Base-by-base conservation (phyloP, 306 rosid genomes). In the Glycine latifolia region DNA sequence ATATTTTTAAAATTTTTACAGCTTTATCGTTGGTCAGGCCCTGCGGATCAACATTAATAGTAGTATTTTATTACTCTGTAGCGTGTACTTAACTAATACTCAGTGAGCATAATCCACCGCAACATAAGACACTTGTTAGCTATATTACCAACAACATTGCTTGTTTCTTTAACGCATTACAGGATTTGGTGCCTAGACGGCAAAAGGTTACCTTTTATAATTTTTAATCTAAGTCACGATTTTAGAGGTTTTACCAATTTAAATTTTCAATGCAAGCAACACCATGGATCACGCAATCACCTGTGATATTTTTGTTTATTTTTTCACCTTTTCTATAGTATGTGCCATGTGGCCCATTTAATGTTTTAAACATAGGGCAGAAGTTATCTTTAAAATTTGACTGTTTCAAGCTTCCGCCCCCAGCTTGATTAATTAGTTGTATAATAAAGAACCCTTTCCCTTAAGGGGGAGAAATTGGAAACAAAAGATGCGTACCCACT, bases 361-460 rank as follows among this genome's bases (percentile, higher is more conserved):
- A 59, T 67, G n/a, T 2, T 73, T 59, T 44, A 86, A 86, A 82
- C 86, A 58, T 17, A 82, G 85, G 85, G 85, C 73, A 77, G 11
- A 55, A 20, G n/a, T 65, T 54, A 43, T 26, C 39, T 11, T 55
- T 2, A 77, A 17, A 72, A 63, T n/a, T 35, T 60, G 86, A 73
- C 83, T 6, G 41, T 67, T 84, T 77, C 71, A 69, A 44, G 50
- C 47, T 15, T 71, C 46, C 76, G 76, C 73, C 82, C 84, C 86
- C 20, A 20, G 67, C 79, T 72, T 63, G 37, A 20, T 37, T 26
- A 26, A 44, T 26, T 54, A n/a, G 47, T 20, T 53, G 49, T 39
- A 49, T 70, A 14, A 59, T 20, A 49, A 43, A 54, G 3, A 31
- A 46, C 6, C 46, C 8, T 50, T 81, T 44, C 59, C 39, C 7